Evolutionary conservation across 768 basidiomycete genomes (phyloP).

Genomic region (Boletellus ananiceps): DNA sequence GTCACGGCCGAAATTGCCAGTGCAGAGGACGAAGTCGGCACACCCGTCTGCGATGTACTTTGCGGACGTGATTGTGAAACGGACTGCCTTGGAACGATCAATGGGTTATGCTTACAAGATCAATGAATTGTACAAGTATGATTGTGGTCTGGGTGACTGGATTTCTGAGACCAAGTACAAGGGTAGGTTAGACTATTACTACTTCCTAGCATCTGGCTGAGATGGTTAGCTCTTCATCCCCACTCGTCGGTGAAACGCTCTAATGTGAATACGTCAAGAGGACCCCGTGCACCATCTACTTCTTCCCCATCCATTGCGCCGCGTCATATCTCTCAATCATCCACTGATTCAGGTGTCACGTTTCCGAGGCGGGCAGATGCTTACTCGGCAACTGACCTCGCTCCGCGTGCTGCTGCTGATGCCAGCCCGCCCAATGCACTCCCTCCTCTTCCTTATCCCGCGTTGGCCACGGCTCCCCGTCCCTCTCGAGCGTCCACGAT

Average conservation of each 20-base stretch:
- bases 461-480: constrained; percentile 43
- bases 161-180: constrained; percentile 48
- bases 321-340: constrained; percentile 66
- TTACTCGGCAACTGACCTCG: constrained; percentile 70
- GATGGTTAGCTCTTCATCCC: constrained; percentile 15
- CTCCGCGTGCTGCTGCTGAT: constrained; percentile 43
- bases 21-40: constrained; percentile 32
- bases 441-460: constrained; percentile 70
- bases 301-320: constrained; percentile 48
- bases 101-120: constrained; percentile 75
- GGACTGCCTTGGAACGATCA: constrained; percentile 62
- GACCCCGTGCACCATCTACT: constrained; percentile 33
- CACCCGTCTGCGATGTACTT: constrained; percentile 70
- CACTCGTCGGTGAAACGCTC: constrained; percentile 27
- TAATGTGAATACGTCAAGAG: constrained; percentile 18
- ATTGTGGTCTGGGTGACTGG: constrained; percentile 81
- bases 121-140: constrained; percentile 70
- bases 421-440: constrained; percentile 50
- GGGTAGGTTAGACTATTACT: constrained; percentile 37
- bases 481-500: constrained; percentile 30
- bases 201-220: constrained; percentile 3
- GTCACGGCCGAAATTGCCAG: constrained; percentile 15
- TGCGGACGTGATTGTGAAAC: constrained; percentile 54
- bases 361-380: constrained; percentile 81
- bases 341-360: constrained; percentile 69